Evolutionary conservation across 108 stramenopile species (phyloP).

Genomic region (Nannochloropsis oceanica): DNA sequence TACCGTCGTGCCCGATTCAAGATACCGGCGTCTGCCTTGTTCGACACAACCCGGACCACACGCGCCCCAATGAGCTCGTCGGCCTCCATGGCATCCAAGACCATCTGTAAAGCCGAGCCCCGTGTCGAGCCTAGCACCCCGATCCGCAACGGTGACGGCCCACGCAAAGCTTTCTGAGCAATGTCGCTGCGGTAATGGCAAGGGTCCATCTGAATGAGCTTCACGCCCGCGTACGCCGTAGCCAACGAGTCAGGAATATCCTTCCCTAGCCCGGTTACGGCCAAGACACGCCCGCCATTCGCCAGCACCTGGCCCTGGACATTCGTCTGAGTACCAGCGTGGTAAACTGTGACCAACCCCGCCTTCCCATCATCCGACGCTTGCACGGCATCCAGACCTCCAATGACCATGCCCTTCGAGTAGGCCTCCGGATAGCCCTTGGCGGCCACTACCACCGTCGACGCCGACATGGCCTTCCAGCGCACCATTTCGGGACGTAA

Average conservation of each 20-base stretch:
- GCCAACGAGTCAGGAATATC: constrained; percentile 60
- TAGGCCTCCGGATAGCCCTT: constrained; percentile 60
- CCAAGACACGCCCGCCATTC: constrained; percentile 83
- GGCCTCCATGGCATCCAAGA: constrained; percentile 70
- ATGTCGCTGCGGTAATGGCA: constrained; percentile 43
- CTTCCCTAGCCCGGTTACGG: constrained; percentile 70
- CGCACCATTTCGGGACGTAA: constrained; percentile 59
- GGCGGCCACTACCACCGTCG: constrained; percentile 89
- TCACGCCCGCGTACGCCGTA: constrained; percentile 59
- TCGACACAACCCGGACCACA: constrained; percentile 76
- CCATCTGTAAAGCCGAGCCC: constrained; percentile 78
- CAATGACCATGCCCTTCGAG: constrained; percentile 87
- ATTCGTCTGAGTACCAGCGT: constrained; percentile 71
- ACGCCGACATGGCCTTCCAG: constrained; percentile 57
- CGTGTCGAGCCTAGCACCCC: constrained; percentile 81
- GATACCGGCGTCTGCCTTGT: constrained; percentile 71
- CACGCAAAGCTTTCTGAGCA: constrained; percentile 21
- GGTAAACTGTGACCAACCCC: constrained; percentile 71
- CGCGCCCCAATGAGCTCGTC: constrained; percentile 40
- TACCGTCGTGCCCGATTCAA: constrained; percentile 68
- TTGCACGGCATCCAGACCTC: constrained; percentile 52
- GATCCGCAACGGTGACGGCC: constrained; percentile 20
- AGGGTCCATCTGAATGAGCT: constrained; percentile 25
- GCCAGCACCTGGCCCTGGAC: constrained; percentile 37
- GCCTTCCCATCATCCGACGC: constrained; percentile 14